Evolutionary conservation across 345 rosid genomes (phyloP).

Genomic region (Garcia nutans): DNA sequence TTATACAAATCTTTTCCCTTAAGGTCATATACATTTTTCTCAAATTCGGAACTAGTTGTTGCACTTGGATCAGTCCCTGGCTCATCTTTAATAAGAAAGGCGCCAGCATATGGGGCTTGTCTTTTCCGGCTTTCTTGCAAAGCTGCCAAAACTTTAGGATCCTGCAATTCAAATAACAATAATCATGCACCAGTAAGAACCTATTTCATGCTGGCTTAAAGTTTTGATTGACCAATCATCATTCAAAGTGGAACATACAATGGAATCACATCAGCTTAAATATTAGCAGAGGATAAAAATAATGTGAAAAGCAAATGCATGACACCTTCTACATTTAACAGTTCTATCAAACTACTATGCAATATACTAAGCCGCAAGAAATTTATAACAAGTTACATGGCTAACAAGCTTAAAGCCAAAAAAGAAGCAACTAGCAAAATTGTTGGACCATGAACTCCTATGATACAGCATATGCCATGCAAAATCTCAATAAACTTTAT

Average conservation of each 20-base stretch:
- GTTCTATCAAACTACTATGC: background rate
- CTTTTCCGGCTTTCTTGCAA: conserved; percentile 86
- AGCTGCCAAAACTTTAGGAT: conserved; percentile 89
- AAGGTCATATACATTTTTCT: conserved; percentile 60
- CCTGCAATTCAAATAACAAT: conserved; percentile 41
- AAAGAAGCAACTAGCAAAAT: background rate
- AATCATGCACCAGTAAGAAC: background rate
- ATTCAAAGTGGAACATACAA: background rate
- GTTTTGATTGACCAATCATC: background rate
- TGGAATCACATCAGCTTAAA: background rate
- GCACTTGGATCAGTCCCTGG: conserved; percentile 61
- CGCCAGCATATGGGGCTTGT: conserved; percentile 98
- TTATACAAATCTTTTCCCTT: conserved; percentile 78
- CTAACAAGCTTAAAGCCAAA: background rate
- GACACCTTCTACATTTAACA: conserved; percentile 1
- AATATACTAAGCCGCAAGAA: background rate
- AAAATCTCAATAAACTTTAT: background rate
- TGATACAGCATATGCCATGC: background rate
- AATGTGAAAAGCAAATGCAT: background rate
- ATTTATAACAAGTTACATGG: background rate
- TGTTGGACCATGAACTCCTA: background rate
- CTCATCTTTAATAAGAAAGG: conserved; percentile 94
- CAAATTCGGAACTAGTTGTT: conserved; percentile 61
- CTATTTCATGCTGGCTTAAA: background rate
- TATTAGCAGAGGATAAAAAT: background rate